Evolutionary conservation across 2,329 filamentous ascomycete species (phyloP), one percentile per base, ranked within the genome.

Genomic region (Colletotrichum eremochloae): DNA sequence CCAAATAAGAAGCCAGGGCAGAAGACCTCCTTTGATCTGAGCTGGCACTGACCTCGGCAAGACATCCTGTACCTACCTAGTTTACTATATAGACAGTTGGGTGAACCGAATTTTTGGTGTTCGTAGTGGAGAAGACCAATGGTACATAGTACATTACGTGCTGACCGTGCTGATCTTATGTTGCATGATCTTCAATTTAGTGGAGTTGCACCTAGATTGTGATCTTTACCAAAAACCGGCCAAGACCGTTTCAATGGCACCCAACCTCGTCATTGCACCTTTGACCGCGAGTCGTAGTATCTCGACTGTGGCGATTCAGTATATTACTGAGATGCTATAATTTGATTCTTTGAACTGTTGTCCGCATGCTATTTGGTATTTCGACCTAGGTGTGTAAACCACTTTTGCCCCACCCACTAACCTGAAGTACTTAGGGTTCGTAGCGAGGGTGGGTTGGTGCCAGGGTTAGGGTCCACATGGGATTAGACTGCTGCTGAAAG

Each of bases 161-260:
- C 3, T 31, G 52, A 57, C 9, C 12, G 11, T 42, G 46, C 53
- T 24, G 53, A 52, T 63, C 46, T 40, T 50, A 44, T 56, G 70
- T 70, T 64, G 70, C 70, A 72, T 65, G 55, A 64, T 72, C 64
- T 72, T 53, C 64, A 60, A 46, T 31, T 63, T 48, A 12, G 20
- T 48, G 46, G 5, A 46, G 62, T 67, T 55, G 55, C 67, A 67
- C 55, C 46, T 61, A 65, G 33, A 53, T 60, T 56, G 31, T 40
- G 40, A 31, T 7, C 40, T 38, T 38, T 36, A 38, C 33, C 53
- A 38, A 38, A 38, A 40, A 15, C 33, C 2, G 11, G 36, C 33
- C 53, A 38, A 40, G 53, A 56, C n/a, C 8, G n/a, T 15, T 24
- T 24, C 56, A 11, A 29, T 42, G n/a, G 12, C n/a, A 20, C 14